Evolutionary conservation across 2,329 filamentous ascomycete genomes (phyloP), one percentile per base, ranked within the genome.

Genomic region (Colletotrichum destructivum): DNA sequence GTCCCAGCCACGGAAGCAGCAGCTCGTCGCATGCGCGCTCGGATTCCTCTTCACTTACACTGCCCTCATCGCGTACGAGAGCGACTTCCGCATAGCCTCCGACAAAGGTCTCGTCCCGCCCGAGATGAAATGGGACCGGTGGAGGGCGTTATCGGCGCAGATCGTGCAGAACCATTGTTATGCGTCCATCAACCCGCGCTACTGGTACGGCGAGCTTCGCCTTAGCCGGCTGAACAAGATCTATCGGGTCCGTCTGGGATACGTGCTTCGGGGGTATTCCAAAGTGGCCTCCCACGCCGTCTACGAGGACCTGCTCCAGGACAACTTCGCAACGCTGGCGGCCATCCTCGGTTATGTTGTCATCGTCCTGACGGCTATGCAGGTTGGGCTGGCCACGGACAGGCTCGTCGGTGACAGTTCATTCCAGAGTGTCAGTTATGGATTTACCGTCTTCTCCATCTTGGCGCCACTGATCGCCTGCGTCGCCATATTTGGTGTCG

Each of bases 401-500:
- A 55, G 56, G 31, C 79, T 86, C 1, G 59, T 56, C 0, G 72
- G 77, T 0, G 84, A 81, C 71, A n/a, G 70, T 0, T 66, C 74
- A 0, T 89, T 88, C 74, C 81, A 85, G 74, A 62, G 68, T 11
- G 84, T 81, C 1, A 82, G 82, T 1, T 86, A 85, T 70, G 85
- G 84, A 2, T 87, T 89, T 66, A 82, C 84, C 3, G 76, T 87
- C 5, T 87, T 88, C 66, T 79, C 84, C 0, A 85, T 88, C 35
- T 16, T 86, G 7, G 81, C 77, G 4, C 85, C 85, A 0, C 72
- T 85, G 11, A 63, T 75, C 31, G 71, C 67, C 31, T 74, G 66
- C n/a, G 56, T 79, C 5, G 73, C 78, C 3, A 35, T 78, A 23
- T 15, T 78, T 5, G 64, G 40, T 3, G 72, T 77, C 7, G 71